A percentile compares a stretch with the other conserved stretches of the same genome.
Evolutionary conservation across 2,329 filamentous ascomycete species (phyloP).

Genomic region (Hymenoscyphus infarciens): DNA sequence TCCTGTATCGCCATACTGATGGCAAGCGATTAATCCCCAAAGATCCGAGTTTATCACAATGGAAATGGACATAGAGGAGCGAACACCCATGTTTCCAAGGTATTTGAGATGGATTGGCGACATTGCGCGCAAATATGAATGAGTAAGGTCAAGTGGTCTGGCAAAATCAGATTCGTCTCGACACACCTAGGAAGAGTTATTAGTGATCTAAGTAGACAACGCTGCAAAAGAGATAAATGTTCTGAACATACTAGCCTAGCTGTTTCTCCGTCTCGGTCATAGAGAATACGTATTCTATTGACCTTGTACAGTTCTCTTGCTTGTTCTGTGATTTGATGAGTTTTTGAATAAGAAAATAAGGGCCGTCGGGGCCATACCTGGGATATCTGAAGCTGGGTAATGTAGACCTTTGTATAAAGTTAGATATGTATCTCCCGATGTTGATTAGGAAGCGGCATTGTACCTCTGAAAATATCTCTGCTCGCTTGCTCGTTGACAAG

Average conservation of each 20-base stretch:
- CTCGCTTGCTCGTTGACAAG: slow-evolving; percentile 26
- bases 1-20: slow-evolving; percentile 69
- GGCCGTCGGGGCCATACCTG: slow-evolving; percentile 37
- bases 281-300: slow-evolving; percentile 82
- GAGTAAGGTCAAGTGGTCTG: slow-evolving; percentile 73
- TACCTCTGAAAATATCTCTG: slow-evolving; percentile 25
- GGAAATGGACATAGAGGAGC: slow-evolving; percentile 88
- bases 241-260: slow-evolving; percentile 54
- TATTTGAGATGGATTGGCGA: slow-evolving; percentile 87
- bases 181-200: slow-evolving; percentile 53
- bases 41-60: slow-evolving; percentile 79
- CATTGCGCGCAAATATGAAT: slow-evolving; percentile 82
- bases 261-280: slow-evolving; percentile 76
- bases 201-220: neutral
- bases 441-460: neutral
- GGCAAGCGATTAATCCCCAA: slow-evolving; percentile 85
- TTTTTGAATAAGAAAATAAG: neutral
- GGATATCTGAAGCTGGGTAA: slow-evolving; percentile 83
- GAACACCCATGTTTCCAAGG: slow-evolving; percentile 78
- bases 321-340: slow-evolving; percentile 45
- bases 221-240: no score
- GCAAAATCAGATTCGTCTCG: slow-evolving; percentile 68
- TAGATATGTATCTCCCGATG: neutral
- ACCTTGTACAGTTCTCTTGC: slow-evolving; percentile 80
- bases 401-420: slow-evolving; percentile 37